Conservation (phyloP, 208 protist genomes). For the Crithidia sp. region DNA sequence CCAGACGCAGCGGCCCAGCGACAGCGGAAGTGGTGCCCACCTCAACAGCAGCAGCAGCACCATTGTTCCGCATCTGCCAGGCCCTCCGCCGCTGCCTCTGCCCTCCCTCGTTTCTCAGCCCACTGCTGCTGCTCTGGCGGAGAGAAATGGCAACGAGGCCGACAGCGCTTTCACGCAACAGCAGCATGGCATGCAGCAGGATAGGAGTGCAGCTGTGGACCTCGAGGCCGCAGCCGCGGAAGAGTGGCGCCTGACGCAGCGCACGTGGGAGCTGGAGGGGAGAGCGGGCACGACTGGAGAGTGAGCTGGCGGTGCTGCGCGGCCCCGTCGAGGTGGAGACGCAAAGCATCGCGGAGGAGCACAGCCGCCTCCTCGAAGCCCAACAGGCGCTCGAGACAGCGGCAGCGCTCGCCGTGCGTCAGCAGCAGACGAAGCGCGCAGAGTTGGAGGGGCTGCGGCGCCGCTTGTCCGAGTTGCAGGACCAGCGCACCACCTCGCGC, state of each 20-base stretch:
- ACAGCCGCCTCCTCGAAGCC: slow-evolving; percentile 33
- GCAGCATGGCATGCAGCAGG: slow-evolving; percentile 2
- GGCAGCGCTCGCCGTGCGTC: slow-evolving; percentile 25
- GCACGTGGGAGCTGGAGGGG: slow-evolving; percentile 32
- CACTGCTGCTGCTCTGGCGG: not conserved
- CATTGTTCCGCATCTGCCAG: not conserved
- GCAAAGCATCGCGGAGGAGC: slow-evolving; percentile 28
- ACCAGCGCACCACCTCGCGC: slow-evolving; percentile 23
- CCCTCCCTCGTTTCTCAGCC: not conserved
- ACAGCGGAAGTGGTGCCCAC: not conserved
- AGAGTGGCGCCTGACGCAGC: slow-evolving; percentile 32
- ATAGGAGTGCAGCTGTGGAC: not conserved
- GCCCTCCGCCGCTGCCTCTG: not conserved
- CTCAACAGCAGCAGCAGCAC: not conserved
- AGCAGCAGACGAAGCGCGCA: slow-evolving; percentile 28
- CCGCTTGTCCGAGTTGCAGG: slow-evolving; percentile 17
- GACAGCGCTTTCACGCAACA: not conserved
- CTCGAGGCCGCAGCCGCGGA: slow-evolving; percentile 22
- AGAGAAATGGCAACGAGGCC: not conserved
- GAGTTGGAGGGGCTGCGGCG: slow-evolving; percentile 22
- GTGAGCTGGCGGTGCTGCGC: slow-evolving; percentile 39
- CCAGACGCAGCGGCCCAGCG: slow-evolving; percentile 8
- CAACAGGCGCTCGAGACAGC: slow-evolving; percentile 34
- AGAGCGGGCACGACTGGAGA: slow-evolving; percentile 41
- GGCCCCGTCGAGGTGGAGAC: slow-evolving; percentile 36